These are phyloP conservation scores for Ustilago loliicola DNA, from an alignment of 1,284 basidiomycete genomes.

Conservation along the genomic window DNA sequence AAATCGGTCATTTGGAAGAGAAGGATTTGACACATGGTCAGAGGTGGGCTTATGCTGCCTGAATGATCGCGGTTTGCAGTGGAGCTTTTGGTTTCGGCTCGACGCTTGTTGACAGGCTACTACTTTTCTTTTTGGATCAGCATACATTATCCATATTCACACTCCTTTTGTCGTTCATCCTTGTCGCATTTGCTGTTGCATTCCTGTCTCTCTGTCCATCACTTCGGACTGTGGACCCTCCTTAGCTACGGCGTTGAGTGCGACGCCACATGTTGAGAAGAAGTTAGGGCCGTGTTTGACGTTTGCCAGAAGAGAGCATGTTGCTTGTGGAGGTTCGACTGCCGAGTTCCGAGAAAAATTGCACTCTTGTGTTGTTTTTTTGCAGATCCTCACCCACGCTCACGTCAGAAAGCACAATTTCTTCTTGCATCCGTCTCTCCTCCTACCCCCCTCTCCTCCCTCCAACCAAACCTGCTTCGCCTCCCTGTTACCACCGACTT, in stretches of 20 bases:
- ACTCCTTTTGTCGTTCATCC: constrained; percentile 6
- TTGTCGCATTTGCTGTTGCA: constrained; percentile 11
- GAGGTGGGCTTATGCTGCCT: constrained; percentile 62
- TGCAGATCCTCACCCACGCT: not conserved
- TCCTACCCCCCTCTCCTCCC: not conserved
- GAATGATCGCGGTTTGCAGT: not conserved
- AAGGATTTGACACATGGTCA: constrained; percentile 60
- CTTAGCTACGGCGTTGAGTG: not conserved
- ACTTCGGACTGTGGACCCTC: not conserved
- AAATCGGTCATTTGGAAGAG: constrained; percentile 65
- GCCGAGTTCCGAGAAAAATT: not conserved
- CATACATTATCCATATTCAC: constrained; percentile 6
- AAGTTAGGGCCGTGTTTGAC: not conserved
- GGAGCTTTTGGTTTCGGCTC: not conserved
- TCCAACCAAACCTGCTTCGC: not conserved
- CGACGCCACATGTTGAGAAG: not conserved
- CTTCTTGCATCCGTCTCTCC: constrained; percentile 13
- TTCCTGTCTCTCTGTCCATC: not conserved
- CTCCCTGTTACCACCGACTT: not conserved
- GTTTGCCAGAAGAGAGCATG: not conserved
- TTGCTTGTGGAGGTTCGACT: not conserved
- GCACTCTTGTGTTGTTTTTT: not conserved
- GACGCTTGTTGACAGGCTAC: not conserved
- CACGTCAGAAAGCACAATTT: constrained; percentile 9
- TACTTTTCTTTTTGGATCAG: not conserved